Percentiles rank a stretch among this genome's conserved stretches.
Evolutionary conservation across 148 eudicot genomes (phyloP).

Genomic region (Chenopodium formosanum): DNA sequence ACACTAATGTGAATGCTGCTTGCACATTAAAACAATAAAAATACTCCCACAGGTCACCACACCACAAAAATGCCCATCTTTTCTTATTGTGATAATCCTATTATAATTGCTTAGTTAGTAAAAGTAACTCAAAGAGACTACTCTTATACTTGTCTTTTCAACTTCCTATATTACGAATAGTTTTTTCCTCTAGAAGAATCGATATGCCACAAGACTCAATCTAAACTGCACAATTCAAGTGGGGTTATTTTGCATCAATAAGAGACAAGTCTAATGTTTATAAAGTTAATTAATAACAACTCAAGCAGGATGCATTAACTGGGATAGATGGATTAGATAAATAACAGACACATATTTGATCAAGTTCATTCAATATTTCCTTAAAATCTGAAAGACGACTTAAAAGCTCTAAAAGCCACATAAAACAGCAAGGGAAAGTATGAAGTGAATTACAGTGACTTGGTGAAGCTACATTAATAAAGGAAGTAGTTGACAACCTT

Average conservation of each 20-base stretch:
- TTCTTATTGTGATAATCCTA: not conserved
- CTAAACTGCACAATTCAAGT: not conserved
- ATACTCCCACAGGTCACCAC: not conserved
- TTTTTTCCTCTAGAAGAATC: not conserved
- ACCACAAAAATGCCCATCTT: not conserved
- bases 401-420: not conserved
- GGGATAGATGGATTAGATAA: not conserved
- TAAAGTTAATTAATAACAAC: not conserved
- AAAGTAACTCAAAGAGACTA: not conserved
- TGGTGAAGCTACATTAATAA: not conserved
- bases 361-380: not conserved
- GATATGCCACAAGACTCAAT: not conserved
- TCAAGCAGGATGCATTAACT: not conserved
- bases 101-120: not conserved
- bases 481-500: slow-evolving; percentile 50
- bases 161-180: not conserved
- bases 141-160: not conserved
- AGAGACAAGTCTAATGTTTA: not conserved
- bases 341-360: not conserved
- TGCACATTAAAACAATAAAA: too few relatives aligned
- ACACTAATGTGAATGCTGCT: too few relatives aligned
- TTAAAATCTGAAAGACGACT: not conserved
- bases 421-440: slow-evolving; percentile 3
- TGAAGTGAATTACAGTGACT: not conserved
- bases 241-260: not conserved